Conservation (phyloP, 768 basidiomycete species). For the Termitomyces sp. region DNA sequence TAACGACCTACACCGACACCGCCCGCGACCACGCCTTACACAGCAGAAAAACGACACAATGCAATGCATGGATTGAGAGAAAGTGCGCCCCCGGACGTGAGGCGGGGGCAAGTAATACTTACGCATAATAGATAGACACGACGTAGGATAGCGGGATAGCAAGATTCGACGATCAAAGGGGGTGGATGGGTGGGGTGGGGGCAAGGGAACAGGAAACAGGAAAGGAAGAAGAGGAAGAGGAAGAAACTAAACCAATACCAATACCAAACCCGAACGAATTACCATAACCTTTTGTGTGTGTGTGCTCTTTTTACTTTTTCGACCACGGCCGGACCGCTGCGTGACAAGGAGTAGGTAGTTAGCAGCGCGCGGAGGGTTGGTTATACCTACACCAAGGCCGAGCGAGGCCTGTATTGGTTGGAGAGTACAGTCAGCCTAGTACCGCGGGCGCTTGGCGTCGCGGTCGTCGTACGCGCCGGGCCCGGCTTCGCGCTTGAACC, state of each 20-base stretch:
- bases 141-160: conserved; percentile 1
- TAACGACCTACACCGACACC: too few species aligned
- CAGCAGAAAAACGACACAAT: background rate
- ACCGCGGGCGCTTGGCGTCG: conserved; percentile 76
- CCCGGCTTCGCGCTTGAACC: conserved; percentile 68
- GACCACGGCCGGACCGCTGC: background rate
- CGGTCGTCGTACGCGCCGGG: conserved; percentile 79
- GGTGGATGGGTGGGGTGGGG: too few species aligned
- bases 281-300: background rate
- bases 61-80: background rate
- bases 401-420: too few species aligned
- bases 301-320: background rate
- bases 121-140: conserved; percentile 11
- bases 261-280: conserved; percentile 8
- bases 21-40: too few species aligned
- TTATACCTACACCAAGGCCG: conserved; percentile 14
- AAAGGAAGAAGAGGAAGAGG: background rate
- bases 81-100: conserved; percentile 12
- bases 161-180: background rate
- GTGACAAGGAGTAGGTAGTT: conserved; percentile 2
- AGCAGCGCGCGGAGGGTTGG: conserved; percentile 4
- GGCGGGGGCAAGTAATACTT: conserved; percentile 17
- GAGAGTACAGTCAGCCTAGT: too few species aligned
- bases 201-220: background rate
- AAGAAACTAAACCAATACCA: conserved; percentile 4